phyloP scores from a whole-genome alignment of 352 stramenopile genomes.

The Phytophthora lateralis region DNA sequence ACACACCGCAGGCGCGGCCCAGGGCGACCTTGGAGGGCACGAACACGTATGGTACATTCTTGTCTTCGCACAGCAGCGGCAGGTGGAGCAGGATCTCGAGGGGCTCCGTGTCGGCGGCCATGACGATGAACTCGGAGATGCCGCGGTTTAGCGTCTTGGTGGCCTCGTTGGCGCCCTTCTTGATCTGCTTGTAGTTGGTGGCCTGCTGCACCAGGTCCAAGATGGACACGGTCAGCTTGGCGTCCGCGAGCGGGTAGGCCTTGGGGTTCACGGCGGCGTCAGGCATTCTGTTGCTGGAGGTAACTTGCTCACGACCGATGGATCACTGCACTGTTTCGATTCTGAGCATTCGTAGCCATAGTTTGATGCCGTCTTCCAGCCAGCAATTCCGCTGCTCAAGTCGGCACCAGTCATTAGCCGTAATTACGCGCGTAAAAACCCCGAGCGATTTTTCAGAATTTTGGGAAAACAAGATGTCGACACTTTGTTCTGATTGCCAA shows the following conservation, averaged over 20 bases:
- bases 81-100: slow-evolving; percentile 99
- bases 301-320: slow-evolving; percentile 86
- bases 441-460: too few relatives aligned
- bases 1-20: slow-evolving; percentile 98
- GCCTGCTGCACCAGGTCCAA: slow-evolving; percentile 99
- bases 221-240: slow-evolving; percentile 98
- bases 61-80: slow-evolving; percentile 98
- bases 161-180: slow-evolving; percentile 99
- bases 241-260: slow-evolving; percentile 97
- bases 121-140: slow-evolving; percentile 99
- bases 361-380: not conserved
- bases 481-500: not conserved
- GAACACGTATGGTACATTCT: slow-evolving; percentile 94
- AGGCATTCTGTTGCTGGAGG: slow-evolving; percentile 51
- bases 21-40: slow-evolving; percentile 98
- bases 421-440: too few relatives aligned
- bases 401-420: not conserved
- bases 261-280: slow-evolving; percentile 92
- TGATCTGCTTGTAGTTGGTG: slow-evolving; percentile 99
- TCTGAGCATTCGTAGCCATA: slow-evolving; percentile 12
- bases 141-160: slow-evolving; percentile 99
- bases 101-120: slow-evolving; percentile 99
- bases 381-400: not conserved
- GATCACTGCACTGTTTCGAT: slow-evolving; percentile 84
- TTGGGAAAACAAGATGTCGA: too few relatives aligned